Base-by-base conservation (phyloP, 139 green algal species). In the Klebsormidium nitens region DNA sequence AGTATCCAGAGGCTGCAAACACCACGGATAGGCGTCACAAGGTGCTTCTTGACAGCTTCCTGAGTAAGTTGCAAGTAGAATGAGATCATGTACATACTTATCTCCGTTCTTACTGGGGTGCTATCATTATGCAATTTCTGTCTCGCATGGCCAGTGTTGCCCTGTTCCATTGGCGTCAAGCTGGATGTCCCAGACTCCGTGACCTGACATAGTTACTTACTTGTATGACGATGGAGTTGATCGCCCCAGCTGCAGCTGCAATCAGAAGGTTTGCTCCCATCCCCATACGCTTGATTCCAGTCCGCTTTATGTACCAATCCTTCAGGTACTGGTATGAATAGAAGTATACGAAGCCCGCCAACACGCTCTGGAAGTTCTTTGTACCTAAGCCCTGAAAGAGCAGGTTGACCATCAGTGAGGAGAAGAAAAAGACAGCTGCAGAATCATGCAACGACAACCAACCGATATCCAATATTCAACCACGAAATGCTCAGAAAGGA, bases 261-360 rank as follows among this genome's bases (percentile, higher is more conserved):
- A 81, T 55, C 11, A 75, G 17, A 5, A 84, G 50, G 37, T 80
- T 84, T 52, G 72, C 65, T 8, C 39, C 46, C 23, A 44, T 64
- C 17, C 36, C 55, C 38, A 83, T 76, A 6, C 68, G 71, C 6
- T 28, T 39, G 23, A 35, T 23, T 1, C 34, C 31, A 42, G 28
- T 38, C 29, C 28, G 37, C 4, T 34, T 28, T 26, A 78, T 46
- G 49, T 74, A 81, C 48, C 42, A 36, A 26, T n/a, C 23, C 62
- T 72, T 81, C 23, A 84, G 44, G 61, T 71, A 75, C 8, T 23
- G 56, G 40, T 83, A 84, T 19, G 46, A 58, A 62, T 77, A 84
- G 34, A 84, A 84, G 59, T 81, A 84, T 26, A 81, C 23, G 47
- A 84, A 84, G 23, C 55, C 52, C 4, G 69, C 55, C 4, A 74